Conservation (phyloP, 306 rosid genomes). For the Sicyos baderoa region DNA sequence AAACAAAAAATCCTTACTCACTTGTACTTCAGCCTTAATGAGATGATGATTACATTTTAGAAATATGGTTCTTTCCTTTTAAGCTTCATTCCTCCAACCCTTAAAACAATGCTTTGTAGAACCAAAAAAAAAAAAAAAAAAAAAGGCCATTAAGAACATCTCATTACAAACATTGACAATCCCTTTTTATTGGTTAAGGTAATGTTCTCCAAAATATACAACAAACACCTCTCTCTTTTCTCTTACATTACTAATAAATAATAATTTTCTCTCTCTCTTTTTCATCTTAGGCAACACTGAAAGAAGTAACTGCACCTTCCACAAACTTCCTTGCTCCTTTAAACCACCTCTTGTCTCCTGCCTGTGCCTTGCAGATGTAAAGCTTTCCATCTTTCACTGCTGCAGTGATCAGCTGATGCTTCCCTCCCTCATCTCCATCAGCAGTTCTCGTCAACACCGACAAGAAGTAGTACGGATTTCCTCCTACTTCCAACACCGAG, state of each 20-base stretch:
- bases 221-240: slow-evolving; percentile 7
- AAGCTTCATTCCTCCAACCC: too few species aligned
- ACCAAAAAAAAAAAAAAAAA: not conserved
- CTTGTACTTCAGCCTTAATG: too few species aligned
- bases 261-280: not conserved
- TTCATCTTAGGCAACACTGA: slow-evolving; percentile 71
- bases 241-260: not conserved
- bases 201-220: slow-evolving; percentile 16
- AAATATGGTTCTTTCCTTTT: too few species aligned
- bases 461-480: slow-evolving; percentile 54
- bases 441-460: slow-evolving; percentile 94
- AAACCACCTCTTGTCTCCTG: slow-evolving; percentile 99
- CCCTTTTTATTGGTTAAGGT: slow-evolving; percentile 17
- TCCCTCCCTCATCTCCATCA: slow-evolving; percentile 97
- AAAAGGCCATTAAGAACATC: not conserved
- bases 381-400: slow-evolving; percentile 77
- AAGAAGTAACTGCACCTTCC: slow-evolving; percentile 61
- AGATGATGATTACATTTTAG: too few species aligned
- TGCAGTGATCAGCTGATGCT: slow-evolving; percentile 82
- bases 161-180: slow-evolving; percentile 9
- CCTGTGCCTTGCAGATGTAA: slow-evolving; percentile 90
- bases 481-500: slow-evolving; percentile 28
- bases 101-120: not conserved
- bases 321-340: slow-evolving; percentile 88
- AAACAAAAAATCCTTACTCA: too few species aligned